Evolutionary conservation across 805 yeast genomes (phyloP).

Genomic region (Candida awuae): DNA sequence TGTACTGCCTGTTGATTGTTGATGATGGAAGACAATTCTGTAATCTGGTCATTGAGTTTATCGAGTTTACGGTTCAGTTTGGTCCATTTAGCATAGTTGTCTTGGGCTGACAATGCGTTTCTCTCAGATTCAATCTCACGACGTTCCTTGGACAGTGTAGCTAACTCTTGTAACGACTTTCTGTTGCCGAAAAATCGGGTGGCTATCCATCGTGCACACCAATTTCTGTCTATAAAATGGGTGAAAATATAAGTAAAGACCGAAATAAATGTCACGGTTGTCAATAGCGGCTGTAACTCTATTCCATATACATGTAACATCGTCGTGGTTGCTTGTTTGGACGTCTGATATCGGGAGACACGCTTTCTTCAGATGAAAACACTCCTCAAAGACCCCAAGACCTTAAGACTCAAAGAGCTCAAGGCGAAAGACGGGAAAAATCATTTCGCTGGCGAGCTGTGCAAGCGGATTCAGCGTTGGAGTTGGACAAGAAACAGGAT

Average conservation of each 20-base stretch:
- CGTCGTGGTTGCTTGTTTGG: too few relatives aligned
- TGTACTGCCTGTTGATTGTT: constrained; percentile 27
- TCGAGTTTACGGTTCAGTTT: constrained; percentile 71
- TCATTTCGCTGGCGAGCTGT: too few relatives aligned
- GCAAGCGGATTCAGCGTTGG: too few relatives aligned
- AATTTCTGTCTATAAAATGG: not conserved
- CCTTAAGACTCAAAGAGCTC: too few relatives aligned
- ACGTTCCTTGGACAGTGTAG: constrained; percentile 36
- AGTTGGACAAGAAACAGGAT: too few relatives aligned
- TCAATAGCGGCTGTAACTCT: not conserved
- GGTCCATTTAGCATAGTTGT: constrained; percentile 94
- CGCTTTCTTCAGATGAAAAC: too few relatives aligned
- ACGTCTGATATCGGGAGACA: too few relatives aligned
- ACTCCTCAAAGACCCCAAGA: too few relatives aligned
- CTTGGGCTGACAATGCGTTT: constrained; percentile 70
- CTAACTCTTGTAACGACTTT: constrained; percentile 17
- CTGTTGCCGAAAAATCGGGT: not conserved
- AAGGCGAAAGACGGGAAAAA: too few relatives aligned
- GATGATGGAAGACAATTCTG: constrained; percentile 33
- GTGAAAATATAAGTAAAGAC: not conserved
- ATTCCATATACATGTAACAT: not conserved
- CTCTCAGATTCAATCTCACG: constrained; percentile 43
- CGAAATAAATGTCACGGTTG: not conserved
- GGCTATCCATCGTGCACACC: constrained; percentile 2
- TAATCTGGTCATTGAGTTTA: constrained; percentile 45